A percentile compares a stretch with the other conserved stretches of the same genome.
phyloP scores from a whole-genome alignment of 257 asterid species.

The Solanum acaule region DNA sequence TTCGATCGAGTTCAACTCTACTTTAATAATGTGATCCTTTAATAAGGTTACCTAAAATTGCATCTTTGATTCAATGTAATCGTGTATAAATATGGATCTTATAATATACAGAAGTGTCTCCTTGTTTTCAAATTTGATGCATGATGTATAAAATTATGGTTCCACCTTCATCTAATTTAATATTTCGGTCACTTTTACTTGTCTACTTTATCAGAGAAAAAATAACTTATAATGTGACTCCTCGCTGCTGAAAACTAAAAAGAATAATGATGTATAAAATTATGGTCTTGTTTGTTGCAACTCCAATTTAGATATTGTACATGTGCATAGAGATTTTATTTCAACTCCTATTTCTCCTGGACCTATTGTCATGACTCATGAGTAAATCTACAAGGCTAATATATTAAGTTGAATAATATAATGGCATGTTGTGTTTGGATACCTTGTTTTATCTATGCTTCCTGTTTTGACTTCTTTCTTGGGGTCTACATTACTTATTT shows the following conservation, averaged over 20 bases:
- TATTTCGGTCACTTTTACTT: background rate
- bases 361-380: background rate
- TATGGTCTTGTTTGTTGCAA: no score
- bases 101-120: background rate
- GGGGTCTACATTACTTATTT: background rate
- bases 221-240: no score
- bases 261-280: no score
- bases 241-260: no score
- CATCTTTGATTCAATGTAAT: background rate
- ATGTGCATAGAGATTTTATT: no score
- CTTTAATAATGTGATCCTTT: background rate
- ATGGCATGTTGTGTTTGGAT: background rate
- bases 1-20: background rate
- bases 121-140: background rate
- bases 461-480: background rate
- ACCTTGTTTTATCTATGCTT: no score
- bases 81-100: background rate
- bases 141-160: background rate
- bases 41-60: background rate
- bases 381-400: background rate
- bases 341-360: no score
- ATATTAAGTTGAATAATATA: background rate
- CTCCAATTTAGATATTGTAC: no score
- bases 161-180: background rate
- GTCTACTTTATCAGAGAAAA: no score